Evolutionary conservation across 208 protist genomes (phyloP).

Genomic region (Leishmania guyanensis): DNA sequence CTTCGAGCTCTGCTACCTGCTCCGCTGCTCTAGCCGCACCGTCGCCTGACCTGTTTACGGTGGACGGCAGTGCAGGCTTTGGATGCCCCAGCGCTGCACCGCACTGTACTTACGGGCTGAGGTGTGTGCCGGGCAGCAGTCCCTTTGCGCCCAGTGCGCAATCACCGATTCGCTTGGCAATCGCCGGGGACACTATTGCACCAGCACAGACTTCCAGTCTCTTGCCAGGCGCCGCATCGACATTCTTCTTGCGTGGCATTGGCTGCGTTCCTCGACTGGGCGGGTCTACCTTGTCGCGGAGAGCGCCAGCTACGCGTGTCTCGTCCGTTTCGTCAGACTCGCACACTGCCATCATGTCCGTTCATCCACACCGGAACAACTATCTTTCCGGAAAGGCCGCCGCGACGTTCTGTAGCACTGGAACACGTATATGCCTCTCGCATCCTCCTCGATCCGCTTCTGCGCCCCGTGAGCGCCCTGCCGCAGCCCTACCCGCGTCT

Average conservation of each 20-base stretch:
- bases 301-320: neutral
- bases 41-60: neutral
- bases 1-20: neutral
- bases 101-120: neutral
- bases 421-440: neutral
- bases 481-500: neutral
- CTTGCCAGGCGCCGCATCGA: neutral
- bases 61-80: neutral
- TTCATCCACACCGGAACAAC: conserved; percentile 25
- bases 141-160: neutral
- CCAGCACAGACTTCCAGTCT: neutral
- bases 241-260: neutral
- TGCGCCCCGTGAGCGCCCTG: neutral
- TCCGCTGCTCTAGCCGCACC: neutral
- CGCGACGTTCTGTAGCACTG: neutral
- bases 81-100: neutral
- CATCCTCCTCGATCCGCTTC: neutral
- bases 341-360: neutral
- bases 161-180: neutral
- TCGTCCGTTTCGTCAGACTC: neutral
- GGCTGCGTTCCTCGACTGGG: conserved; percentile 2
- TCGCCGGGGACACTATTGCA: neutral
- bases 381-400: conserved; percentile 19
- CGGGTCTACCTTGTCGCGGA: neutral
- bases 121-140: neutral